Evolutionary conservation across 768 basidiomycete genomes (phyloP).

Genomic region (Coprinopsis cinerea): DNA sequence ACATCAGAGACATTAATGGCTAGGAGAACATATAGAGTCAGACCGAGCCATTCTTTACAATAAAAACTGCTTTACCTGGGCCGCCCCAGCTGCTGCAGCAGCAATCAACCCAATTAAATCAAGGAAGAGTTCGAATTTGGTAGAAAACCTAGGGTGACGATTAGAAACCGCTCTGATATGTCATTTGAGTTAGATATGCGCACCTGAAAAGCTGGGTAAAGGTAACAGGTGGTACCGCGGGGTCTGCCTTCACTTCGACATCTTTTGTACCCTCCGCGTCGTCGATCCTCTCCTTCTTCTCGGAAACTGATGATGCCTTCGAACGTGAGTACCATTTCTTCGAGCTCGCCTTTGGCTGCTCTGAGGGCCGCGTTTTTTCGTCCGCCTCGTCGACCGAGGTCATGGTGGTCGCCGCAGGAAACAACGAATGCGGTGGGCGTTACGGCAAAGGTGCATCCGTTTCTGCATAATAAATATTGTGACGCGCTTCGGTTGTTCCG

Average conservation of each 20-base stretch:
- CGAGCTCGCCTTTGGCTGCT: too few species aligned
- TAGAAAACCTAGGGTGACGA: conserved; percentile 49
- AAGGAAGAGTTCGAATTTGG: conserved; percentile 50
- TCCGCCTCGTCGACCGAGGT: too few species aligned
- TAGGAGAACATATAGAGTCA: conserved; percentile 15
- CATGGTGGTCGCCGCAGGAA: too few species aligned
- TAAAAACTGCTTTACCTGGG: conserved; percentile 53
- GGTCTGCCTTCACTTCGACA: neutral
- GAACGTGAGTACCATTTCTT: too few species aligned
- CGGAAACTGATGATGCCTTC: too few species aligned
- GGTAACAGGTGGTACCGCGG: conserved; percentile 10
- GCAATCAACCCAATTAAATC: conserved; percentile 59
- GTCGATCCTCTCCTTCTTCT: neutral
- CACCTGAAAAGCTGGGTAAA: conserved; percentile 11
- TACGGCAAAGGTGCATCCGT: too few species aligned
- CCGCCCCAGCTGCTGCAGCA: conserved; percentile 63
- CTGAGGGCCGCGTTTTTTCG: too few species aligned
- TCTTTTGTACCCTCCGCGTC: too few species aligned
- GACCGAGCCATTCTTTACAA: conserved; percentile 10
- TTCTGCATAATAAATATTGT: too few species aligned
- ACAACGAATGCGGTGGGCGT: too few species aligned
- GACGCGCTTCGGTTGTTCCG: too few species aligned
- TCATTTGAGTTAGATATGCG: neutral
- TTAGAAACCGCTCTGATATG: neutral
- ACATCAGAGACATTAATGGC: conserved; percentile 68